Evolutionary conservation across 2,329 filamentous ascomycete genomes (phyloP).

Genomic region (Fusarium tupiense): DNA sequence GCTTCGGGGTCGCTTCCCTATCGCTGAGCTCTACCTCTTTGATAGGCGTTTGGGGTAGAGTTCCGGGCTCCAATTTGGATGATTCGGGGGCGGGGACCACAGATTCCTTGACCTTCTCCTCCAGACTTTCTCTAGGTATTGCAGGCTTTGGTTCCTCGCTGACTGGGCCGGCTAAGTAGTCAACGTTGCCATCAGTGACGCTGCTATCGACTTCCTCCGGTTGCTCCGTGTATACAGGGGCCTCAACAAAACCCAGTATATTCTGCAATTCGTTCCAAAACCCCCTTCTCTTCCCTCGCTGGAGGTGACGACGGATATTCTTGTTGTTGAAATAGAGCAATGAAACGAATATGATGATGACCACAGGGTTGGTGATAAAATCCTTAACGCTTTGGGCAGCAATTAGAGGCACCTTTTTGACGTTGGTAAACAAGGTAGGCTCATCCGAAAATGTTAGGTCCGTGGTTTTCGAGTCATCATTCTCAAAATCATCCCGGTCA

Average conservation of each 20-base stretch:
- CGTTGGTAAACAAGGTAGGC: constrained; percentile 58
- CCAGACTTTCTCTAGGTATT: neutral
- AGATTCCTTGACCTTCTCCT: constrained; percentile 8
- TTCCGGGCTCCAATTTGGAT: constrained; percentile 3
- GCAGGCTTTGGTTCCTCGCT: neutral
- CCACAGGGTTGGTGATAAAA: constrained; percentile 64
- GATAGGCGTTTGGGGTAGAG: neutral
- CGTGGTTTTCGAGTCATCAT: constrained; percentile 45
- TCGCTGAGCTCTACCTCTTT: constrained; percentile 22
- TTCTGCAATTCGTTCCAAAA: constrained; percentile 42
- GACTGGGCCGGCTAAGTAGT: neutral
- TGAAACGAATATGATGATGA: constrained; percentile 57
- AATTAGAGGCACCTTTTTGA: constrained; percentile 61
- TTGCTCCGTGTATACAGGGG: neutral
- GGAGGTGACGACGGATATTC: constrained; percentile 54
- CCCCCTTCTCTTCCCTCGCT: constrained; percentile 45
- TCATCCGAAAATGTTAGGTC: constrained; percentile 46
- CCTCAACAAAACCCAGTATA: constrained; percentile 10
- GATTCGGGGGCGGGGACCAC: constrained; percentile 8
- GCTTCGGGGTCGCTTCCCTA: constrained; percentile 25
- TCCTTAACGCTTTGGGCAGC: constrained; percentile 62
- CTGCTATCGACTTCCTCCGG: constrained; percentile 25
- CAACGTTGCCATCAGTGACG: constrained; percentile 27
- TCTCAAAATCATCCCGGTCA: constrained; percentile 44
- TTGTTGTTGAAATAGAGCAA: constrained; percentile 57